A percentile compares a stretch with the other conserved stretches of the same genome.
Conservation (phyloP, 345 rosid genomes). For the Arabidopsis suecica region DNA sequence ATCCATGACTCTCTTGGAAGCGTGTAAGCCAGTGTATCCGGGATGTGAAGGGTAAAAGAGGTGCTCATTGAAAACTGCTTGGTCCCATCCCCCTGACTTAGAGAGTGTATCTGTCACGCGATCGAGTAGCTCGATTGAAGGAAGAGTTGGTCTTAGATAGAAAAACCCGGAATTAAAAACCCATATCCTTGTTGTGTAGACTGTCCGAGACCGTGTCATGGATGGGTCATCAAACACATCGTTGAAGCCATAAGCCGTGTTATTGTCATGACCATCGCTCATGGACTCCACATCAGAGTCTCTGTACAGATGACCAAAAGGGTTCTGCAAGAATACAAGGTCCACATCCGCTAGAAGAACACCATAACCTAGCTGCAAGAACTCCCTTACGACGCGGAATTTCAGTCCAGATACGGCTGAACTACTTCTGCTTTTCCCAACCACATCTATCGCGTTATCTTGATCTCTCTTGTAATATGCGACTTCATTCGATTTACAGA, state of each 20-base stretch:
- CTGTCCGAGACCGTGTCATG: conserved; percentile 84
- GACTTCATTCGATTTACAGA: conserved; percentile 66
- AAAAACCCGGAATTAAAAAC: conserved; percentile 93
- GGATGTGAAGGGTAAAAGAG: conserved; percentile 86
- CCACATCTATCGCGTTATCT: conserved; percentile 57
- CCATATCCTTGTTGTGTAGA: conserved; percentile 90
- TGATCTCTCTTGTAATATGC: conserved; percentile 81
- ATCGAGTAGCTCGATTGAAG: conserved; percentile 83
- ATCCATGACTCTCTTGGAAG: conserved; percentile 81
- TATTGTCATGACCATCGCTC: conserved; percentile 84
- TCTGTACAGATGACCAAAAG: conserved; percentile 73
- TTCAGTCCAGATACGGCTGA: conserved; percentile 86
- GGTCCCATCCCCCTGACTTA: conserved; percentile 70
- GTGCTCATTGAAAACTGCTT: conserved; percentile 87
- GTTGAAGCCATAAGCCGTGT: conserved; percentile 76
- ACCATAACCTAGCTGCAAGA: conserved; percentile 85
- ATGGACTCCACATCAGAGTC: conserved; percentile 93
- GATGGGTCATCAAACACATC: conserved; percentile 82
- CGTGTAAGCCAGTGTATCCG: conserved; percentile 79
- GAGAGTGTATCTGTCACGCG: conserved; percentile 73
- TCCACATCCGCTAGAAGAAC: conserved; percentile 87
- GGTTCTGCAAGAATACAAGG: conserved; percentile 77
- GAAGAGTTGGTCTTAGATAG: conserved; percentile 81
- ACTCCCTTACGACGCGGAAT: conserved; percentile 84
- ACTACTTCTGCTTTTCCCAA: conserved; percentile 55